Evolutionary conservation across 1,284 basidiomycete genomes (phyloP).

Genomic region (Sanghuangporus weigelae): DNA sequence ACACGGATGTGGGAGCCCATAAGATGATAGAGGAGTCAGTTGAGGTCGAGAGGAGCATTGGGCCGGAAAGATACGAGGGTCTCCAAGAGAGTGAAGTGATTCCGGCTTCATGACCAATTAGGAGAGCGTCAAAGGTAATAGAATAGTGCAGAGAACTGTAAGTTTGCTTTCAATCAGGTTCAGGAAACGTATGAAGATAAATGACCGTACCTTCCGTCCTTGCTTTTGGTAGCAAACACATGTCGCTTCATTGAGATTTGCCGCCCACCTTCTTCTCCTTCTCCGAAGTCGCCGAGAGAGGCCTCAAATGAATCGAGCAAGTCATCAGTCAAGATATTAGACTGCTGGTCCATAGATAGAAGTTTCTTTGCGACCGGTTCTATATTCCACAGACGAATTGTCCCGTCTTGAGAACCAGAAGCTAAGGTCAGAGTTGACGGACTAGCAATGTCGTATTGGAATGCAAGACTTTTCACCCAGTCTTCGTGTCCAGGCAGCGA

Average conservation of each 20-base stretch:
- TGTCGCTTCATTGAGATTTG: slow-evolving; percentile 85
- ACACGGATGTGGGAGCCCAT: slow-evolving; percentile 73
- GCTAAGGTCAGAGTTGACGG: slow-evolving; percentile 57
- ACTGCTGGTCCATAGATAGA: slow-evolving; percentile 17
- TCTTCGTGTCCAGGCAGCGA: slow-evolving; percentile 88
- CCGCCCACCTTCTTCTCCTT: slow-evolving; percentile 59
- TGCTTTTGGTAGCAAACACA: slow-evolving; percentile 58
- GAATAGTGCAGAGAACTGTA: slow-evolving; percentile 58
- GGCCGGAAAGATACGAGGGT: slow-evolving; percentile 31
- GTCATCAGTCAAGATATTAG: slow-evolving; percentile 50
- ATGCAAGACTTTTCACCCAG: slow-evolving; percentile 81
- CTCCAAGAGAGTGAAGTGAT: slow-evolving; percentile 86
- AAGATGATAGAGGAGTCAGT: slow-evolving; percentile 90
- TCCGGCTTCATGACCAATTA: slow-evolving; percentile 89
- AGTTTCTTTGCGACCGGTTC: slow-evolving; percentile 33
- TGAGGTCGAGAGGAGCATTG: slow-evolving; percentile 80
- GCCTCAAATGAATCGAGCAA: slow-evolving; percentile 85
- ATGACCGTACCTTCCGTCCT: slow-evolving; percentile 40
- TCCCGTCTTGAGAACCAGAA: slow-evolving; percentile 90
- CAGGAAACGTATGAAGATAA: background rate
- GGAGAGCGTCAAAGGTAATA: slow-evolving; percentile 85
- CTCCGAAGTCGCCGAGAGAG: slow-evolving; percentile 63
- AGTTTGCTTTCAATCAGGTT: background rate
- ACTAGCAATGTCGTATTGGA: slow-evolving; percentile 37
- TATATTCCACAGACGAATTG: slow-evolving; percentile 86